Percentiles rank a stretch among this genome's conserved stretches.
These are phyloP conservation scores for Boehmeria nivea DNA, from an alignment of 306 rosid genomes.

Conservation along the genomic window DNA sequence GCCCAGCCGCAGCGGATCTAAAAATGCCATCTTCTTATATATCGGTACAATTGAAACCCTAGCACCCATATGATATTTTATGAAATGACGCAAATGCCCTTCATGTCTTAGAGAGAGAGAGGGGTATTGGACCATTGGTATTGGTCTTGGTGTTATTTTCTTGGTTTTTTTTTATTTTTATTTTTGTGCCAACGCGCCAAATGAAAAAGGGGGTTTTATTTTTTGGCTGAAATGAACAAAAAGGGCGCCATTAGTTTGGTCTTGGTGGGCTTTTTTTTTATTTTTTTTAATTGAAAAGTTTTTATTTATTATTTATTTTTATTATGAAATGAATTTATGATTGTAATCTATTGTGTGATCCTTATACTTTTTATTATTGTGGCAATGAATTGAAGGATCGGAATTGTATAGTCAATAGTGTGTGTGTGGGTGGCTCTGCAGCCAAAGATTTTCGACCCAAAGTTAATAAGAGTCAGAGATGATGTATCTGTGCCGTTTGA, in stretches of 20 bases:
- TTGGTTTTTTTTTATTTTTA: background rate
- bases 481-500: constrained; percentile 20
- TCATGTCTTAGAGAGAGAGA: background rate
- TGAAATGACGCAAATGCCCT: constrained; percentile 45
- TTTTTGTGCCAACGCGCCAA: constrained; percentile 36
- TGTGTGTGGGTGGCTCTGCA: too few relatives aligned
- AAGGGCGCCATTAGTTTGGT: constrained; percentile 35
- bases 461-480: constrained; percentile 4
- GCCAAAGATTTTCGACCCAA: too few relatives aligned
- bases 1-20: constrained; percentile 63
- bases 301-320: too few relatives aligned
- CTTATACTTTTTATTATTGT: too few relatives aligned
- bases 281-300: too few relatives aligned
- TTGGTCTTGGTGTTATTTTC: too few relatives aligned
- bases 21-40: constrained; percentile 20
- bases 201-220: background rate
- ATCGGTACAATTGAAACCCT: constrained; percentile 57
- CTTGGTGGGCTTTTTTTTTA: background rate
- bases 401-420: too few relatives aligned
- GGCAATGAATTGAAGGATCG: too few relatives aligned
- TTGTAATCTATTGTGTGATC: too few relatives aligned
- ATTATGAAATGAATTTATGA: too few relatives aligned
- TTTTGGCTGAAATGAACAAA: constrained; percentile 29
- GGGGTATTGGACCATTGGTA: background rate
- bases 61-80: constrained; percentile 5